phyloP scores from a whole-genome alignment of 345 rosid genomes.

The Camelina laxa region DNA sequence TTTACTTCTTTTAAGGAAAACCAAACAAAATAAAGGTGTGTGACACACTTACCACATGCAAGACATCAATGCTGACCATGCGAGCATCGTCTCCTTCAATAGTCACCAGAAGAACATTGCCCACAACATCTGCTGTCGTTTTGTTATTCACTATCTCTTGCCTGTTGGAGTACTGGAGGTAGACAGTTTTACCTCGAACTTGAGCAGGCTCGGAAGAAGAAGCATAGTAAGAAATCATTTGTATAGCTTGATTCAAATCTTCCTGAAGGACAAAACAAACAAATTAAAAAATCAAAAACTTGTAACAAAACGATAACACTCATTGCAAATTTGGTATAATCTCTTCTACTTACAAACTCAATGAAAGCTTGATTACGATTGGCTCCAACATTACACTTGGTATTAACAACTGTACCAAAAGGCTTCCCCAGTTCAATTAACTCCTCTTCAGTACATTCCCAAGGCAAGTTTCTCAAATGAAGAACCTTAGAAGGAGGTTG shows the following conservation, averaged over 20 bases:
- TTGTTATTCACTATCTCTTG: conserved; percentile 98
- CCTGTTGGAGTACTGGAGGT: conserved; percentile 96
- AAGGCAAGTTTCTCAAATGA: conserved; percentile 95
- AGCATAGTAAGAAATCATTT: conserved; percentile 94
- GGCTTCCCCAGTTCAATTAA: conserved; percentile 96
- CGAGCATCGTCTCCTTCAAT: conserved; percentile 97
- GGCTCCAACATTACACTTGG: conserved; percentile 99
- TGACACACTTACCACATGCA: conserved; percentile 84
- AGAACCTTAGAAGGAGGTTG: conserved; percentile 99
- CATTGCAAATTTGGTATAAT: background rate
- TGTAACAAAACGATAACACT: background rate
- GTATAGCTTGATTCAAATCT: conserved; percentile 98
- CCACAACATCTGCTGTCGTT: conserved; percentile 97
- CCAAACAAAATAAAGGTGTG: conserved; percentile 8
- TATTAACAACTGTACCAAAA: conserved; percentile 92
- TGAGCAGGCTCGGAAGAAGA: conserved; percentile 99
- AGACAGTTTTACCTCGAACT: conserved; percentile 99
- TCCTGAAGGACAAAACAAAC: conserved; percentile 51
- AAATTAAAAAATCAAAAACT: conserved; percentile 9
- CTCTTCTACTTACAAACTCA: conserved; percentile 76
- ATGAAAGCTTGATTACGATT: conserved; percentile 98
- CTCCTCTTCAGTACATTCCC: conserved; percentile 99
- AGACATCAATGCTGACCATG: conserved; percentile 95
- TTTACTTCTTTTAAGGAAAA: conserved; percentile 49
- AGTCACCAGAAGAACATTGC: conserved; percentile 91